These are phyloP conservation scores for Arthroderma sp. DNA, from an alignment of 2,329 filamentous ascomycete species.

Conservation along the genomic window DNA sequence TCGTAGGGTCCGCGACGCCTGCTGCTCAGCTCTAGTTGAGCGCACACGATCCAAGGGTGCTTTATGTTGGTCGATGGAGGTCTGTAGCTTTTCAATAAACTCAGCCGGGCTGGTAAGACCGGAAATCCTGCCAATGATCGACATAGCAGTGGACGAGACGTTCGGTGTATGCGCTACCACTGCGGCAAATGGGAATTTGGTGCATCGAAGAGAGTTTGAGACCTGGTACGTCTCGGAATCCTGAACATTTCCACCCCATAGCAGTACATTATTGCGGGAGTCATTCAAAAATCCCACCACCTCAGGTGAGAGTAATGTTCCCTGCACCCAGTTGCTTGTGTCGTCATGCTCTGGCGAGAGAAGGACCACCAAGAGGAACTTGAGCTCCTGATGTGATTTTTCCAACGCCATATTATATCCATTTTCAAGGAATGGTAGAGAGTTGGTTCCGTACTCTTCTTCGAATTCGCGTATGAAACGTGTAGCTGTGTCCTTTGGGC, in stretches of 20 bases:
- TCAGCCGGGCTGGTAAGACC: conserved; percentile 57
- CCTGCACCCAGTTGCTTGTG: conserved; percentile 63
- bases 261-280: conserved; percentile 61
- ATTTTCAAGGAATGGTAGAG: conserved; percentile 67
- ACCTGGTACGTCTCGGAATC: conserved; percentile 94
- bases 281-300: conserved; percentile 63
- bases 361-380: conserved; percentile 79
- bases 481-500: conserved; percentile 74
- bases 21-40: conserved; percentile 64
- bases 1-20: conserved; percentile 67
- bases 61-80: conserved; percentile 61
- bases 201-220: conserved; percentile 71
- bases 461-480: conserved; percentile 88
- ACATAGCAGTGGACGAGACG: conserved; percentile 77
- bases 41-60: conserved; percentile 61
- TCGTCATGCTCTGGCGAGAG: conserved; percentile 92
- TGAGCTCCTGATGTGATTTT: conserved; percentile 75
- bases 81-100: conserved; percentile 63
- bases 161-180: conserved; percentile 78
- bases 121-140: conserved; percentile 64
- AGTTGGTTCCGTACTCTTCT: conserved; percentile 64
- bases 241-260: conserved; percentile 88
- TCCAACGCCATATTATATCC: conserved; percentile 90
- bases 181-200: conserved; percentile 82
- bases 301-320: conserved; percentile 66